phyloP scores from a whole-genome alignment of 192 early-diverging fungal species.

The Chytriomyces confervae region DNA sequence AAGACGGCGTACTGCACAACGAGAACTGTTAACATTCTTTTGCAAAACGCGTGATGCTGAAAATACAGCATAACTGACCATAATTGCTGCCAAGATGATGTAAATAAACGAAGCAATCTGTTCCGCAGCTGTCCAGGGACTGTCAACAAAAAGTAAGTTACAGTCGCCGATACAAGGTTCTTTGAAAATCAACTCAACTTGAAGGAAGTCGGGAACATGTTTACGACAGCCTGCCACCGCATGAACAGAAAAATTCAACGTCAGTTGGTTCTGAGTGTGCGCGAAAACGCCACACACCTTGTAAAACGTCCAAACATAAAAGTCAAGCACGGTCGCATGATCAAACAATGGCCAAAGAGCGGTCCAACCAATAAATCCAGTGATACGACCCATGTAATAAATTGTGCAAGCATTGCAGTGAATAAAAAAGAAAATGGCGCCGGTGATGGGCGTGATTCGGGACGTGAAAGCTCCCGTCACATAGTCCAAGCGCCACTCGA shows the following conservation, averaged over 20 bases:
- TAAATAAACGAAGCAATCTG: slow-evolving; percentile 5
- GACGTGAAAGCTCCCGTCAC: slow-evolving; percentile 35
- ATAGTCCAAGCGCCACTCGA: slow-evolving; percentile 21
- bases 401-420: slow-evolving; percentile 4
- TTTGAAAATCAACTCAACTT: background rate
- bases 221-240: background rate
- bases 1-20: too few relatives aligned
- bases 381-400: background rate
- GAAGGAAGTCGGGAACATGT: background rate
- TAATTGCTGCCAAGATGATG: slow-evolving; percentile 2
- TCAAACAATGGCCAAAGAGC: background rate
- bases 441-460: slow-evolving; percentile 3
- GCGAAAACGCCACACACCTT: background rate
- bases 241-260: background rate
- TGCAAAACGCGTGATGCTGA: too few relatives aligned
- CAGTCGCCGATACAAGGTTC: too few relatives aligned
- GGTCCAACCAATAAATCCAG: background rate
- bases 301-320: background rate
- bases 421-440: slow-evolving; percentile 15
- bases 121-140: slow-evolving; percentile 3
- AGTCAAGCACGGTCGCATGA: background rate
- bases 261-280: too few relatives aligned
- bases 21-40: too few relatives aligned
- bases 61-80: background rate
- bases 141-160: background rate